These are phyloP conservation scores for Populus hybrid DNA, from an alignment of 441 rosid species.

Conservation along the genomic window DNA sequence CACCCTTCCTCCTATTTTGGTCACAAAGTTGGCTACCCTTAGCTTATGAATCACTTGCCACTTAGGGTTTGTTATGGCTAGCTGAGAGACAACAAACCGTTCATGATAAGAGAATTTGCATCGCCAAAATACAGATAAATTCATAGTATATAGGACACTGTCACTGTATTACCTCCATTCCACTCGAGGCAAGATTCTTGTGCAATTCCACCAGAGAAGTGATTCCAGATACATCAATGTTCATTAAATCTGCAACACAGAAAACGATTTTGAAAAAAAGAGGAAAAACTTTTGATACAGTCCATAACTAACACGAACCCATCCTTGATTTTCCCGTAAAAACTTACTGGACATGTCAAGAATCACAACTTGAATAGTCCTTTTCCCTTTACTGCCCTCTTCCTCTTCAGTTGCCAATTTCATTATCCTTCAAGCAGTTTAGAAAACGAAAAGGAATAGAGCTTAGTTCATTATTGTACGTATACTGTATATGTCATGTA, in stretches of 20 bases:
- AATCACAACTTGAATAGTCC: slow-evolving; percentile 47
- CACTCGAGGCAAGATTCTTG: slow-evolving; percentile 41
- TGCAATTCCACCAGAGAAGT: slow-evolving; percentile 69
- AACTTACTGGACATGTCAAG: slow-evolving; percentile 85
- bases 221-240: slow-evolving; percentile 80
- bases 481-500: no score
- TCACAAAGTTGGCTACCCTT: slow-evolving; percentile 52
- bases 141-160: neutral
- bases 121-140: neutral
- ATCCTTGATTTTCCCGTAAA: neutral
- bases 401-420: slow-evolving; percentile 34
- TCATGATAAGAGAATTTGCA: neutral
- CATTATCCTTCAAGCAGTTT: slow-evolving; percentile 40
- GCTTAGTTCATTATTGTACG: neutral
- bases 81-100: slow-evolving; percentile 28
- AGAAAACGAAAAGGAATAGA: neutral
- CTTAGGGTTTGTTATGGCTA: slow-evolving; percentile 69
- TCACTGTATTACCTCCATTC: slow-evolving; percentile 46
- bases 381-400: slow-evolving; percentile 30
- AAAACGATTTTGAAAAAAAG: neutral
- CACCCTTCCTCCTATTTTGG: slow-evolving; percentile 57
- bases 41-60: slow-evolving; percentile 87
- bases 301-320: neutral
- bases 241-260: slow-evolving; percentile 47
- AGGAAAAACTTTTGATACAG: neutral